Evolutionary conservation across 768 basidiomycete genomes (phyloP).

Genomic region (Tylopilus intermedius): DNA sequence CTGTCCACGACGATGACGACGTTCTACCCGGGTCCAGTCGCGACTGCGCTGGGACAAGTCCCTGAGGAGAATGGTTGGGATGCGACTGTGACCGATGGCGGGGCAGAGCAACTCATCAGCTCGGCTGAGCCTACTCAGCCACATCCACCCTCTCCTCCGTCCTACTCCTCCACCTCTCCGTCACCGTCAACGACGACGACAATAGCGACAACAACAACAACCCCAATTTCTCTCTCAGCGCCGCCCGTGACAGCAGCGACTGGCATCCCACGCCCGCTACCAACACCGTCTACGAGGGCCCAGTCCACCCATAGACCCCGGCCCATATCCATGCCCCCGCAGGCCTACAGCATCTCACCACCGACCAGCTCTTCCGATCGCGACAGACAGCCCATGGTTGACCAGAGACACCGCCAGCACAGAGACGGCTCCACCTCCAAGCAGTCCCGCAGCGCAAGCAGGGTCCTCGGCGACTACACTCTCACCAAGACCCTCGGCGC

Average conservation of each 20-base stretch:
- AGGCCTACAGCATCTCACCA: conserved; percentile 37
- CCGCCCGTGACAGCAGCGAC: conserved; percentile 21
- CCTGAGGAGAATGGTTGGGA: conserved; percentile 45
- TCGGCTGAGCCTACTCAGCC: conserved; percentile 22
- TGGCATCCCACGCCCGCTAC: conserved; percentile 32
- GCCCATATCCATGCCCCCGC: conserved; percentile 75
- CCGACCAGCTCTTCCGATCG: conserved; percentile 31
- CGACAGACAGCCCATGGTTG: conserved; percentile 26
- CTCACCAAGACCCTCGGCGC: conserved; percentile 96
- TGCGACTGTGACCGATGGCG: neutral
- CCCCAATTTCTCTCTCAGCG: neutral
- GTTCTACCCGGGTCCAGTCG: conserved; percentile 48
- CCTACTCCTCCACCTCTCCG: conserved; percentile 5
- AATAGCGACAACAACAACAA: neutral
- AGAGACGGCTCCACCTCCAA: conserved; percentile 32
- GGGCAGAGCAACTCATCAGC: conserved; percentile 31
- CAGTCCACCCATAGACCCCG: conserved; percentile 40
- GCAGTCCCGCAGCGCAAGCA: conserved; percentile 34
- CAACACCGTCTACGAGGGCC: conserved; percentile 20
- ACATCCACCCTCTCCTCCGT: conserved; percentile 19
- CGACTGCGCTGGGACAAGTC: conserved; percentile 42
- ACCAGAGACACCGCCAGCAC: conserved; percentile 27
- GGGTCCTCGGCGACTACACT: conserved; percentile 89
- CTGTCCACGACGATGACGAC: conserved; percentile 23
- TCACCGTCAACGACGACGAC: conserved; percentile 8